These are phyloP conservation scores for Plectosphaerella cucumerina DNA, from an alignment of 2,329 filamentous ascomycete genomes.

Conservation along the genomic window DNA sequence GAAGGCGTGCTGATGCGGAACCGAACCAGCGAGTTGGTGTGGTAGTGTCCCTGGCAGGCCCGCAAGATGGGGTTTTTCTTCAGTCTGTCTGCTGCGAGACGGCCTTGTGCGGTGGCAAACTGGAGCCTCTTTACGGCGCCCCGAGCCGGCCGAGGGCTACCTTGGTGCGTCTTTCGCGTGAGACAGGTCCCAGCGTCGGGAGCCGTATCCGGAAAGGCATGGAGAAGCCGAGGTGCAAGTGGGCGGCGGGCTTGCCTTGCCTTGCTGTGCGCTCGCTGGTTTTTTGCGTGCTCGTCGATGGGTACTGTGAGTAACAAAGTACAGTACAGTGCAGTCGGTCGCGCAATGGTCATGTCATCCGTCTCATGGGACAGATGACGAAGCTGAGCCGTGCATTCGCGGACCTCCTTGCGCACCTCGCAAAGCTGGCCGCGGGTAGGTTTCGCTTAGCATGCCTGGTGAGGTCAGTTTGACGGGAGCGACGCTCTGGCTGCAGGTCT, in stretches of 20 bases:
- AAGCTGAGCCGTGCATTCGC: too few relatives aligned
- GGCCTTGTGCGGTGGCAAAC: not conserved
- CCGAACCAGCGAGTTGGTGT: not conserved
- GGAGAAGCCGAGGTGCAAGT: not conserved
- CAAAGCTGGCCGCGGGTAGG: not conserved
- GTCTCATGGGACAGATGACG: too few relatives aligned
- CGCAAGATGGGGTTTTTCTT: not conserved
- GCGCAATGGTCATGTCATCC: too few relatives aligned
- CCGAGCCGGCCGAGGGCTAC: constrained; percentile 1
- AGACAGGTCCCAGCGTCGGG: not conserved
- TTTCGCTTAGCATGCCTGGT: not conserved
- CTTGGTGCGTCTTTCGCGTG: not conserved
- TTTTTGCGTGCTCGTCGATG: not conserved
- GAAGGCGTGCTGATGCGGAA: not conserved
- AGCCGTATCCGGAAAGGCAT: not conserved
- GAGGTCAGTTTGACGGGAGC: not conserved
- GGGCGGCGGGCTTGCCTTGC: not conserved
- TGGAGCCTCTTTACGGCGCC: not conserved
- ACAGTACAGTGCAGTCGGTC: not conserved
- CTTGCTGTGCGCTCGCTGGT: not conserved
- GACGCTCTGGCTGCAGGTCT: not conserved
- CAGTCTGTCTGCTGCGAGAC: not conserved
- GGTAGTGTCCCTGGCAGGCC: not conserved
- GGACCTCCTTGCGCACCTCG: too few relatives aligned
- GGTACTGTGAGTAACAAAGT: not conserved